A percentile compares a stretch with the other conserved stretches of the same genome.
Conservation (phyloP, 306 rosid species). For the Lathyrus tuberosus region DNA sequence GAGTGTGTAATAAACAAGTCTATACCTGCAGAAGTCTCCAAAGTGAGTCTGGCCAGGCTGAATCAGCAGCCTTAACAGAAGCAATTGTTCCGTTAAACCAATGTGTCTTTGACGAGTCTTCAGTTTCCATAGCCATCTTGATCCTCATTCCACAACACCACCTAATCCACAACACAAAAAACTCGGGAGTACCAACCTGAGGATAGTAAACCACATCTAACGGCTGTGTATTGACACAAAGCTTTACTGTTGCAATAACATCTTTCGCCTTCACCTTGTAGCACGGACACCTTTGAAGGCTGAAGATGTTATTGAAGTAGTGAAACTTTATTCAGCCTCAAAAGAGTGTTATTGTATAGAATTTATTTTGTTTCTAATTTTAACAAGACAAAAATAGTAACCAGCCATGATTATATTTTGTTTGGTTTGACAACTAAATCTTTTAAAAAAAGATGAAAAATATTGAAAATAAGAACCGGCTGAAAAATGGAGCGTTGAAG, state of each 20-base stretch:
- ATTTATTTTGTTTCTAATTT: no score
- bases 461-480: no score
- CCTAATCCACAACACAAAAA: slow-evolving; percentile 66
- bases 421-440: no score
- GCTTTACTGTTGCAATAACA: slow-evolving; percentile 68
- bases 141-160: slow-evolving; percentile 87
- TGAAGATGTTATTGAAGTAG: no score
- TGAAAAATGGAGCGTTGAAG: no score
- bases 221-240: slow-evolving; percentile 59
- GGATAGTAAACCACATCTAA: slow-evolving; percentile 87
- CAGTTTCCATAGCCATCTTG: slow-evolving; percentile 86
- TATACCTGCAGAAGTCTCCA: slow-evolving; percentile 91
- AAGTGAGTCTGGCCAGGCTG: slow-evolving; percentile 77
- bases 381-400: no score
- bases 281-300: no score
- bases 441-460: no score
- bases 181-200: slow-evolving; percentile 76
- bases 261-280: slow-evolving; percentile 59
- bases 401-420: no score
- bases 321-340: no score
- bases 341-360: no score
- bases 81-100: slow-evolving; percentile 80
- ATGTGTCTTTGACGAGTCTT: slow-evolving; percentile 67
- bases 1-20: slow-evolving; percentile 1
- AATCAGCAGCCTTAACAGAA: slow-evolving; percentile 67